Evolutionary conservation across 805 yeast genomes (phyloP), one percentile per base, ranked within the genome.

Genomic region (Hanseniaspora lachancei): DNA sequence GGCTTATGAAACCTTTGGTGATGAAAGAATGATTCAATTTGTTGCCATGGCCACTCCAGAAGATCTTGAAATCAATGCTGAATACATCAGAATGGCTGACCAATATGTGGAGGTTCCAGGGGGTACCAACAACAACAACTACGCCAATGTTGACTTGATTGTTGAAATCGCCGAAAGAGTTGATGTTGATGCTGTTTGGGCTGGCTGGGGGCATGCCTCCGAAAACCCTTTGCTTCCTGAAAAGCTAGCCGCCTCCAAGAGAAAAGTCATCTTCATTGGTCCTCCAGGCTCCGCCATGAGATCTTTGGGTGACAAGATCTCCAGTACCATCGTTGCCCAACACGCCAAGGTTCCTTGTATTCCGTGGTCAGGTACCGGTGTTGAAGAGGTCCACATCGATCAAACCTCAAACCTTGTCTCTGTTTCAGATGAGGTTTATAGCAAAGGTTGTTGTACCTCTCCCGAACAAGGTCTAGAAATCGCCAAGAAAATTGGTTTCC

Each of bases 171-270:
- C 99, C 39, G 98, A 93, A 74, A 84, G 97, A 74, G 84, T 95
- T 46, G 80, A 87, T 61, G 97, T 86, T 57, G 95, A 93, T 69
- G 99, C 98, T 27, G 99, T 93, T 57, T 93, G 99, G 99, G 99
- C 99, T 38, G 99, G 99, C 65, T 93, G 99, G 99, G 99, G 99
- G 65, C 98, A 95, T 69, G 99, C 99, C 32, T 87, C 96, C n/a
- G 99, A 93, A 74, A 91, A 95, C 73, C 99, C 99, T 29, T 70
- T 74, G 48, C 79, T 93, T 61, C 99, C 99, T 32, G 98, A 93
- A 71, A 81, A 78, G 70, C 77, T 93, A 68, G 97, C 97, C 16
- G 83, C 84, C n/a, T 88, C 96, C 20, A 88, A 89, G 58, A 84
- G 88, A 70, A 86, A 79, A 66, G 85, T 95, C 64, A 77, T 93